Base-by-base conservation (phyloP, 2,329 filamentous ascomycete species). In the Aspergillus costaricaensis region DNA sequence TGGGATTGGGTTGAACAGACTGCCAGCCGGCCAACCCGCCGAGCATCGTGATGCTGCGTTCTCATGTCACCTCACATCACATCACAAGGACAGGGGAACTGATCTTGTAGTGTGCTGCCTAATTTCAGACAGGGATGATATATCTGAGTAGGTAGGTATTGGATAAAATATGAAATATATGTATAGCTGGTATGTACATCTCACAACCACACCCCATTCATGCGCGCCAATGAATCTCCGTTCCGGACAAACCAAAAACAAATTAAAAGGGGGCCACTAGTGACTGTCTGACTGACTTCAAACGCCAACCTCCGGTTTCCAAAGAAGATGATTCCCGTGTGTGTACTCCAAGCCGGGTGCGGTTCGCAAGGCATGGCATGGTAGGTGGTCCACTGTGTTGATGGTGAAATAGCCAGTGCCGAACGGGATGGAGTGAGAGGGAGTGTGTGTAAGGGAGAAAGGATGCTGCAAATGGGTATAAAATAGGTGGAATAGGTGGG, bases 381-480 rank as follows among this genome's bases (percentile, higher is more conserved):
- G 7, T 30, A n/a, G 36, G 36, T 14, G 4, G n/a, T 55, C 39
- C 39, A n/a, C n/a, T 36, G 53, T 10, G 49, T 30, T 36, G n/a
- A 19, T 53, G 21, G 48, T 19, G 44, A 30, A 25, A 39, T 36
- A 52, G 27, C 17, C 36, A 19, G 25, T 51, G 48, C 55, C 27
- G 55, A 23, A 36, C 25, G 41, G 30, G 17, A 54, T 32, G n/a
- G 12, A 43, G 27, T 36, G 39, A 25, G 17, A 48, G 17, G 9
- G 30, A 6, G 12, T n/a, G 36, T 36, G 14, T 9, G 9, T 5
- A 12, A 17, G 30, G 36, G 38, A 53, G 36, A 62, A 59, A 52
- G 27, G 54, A 59, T 51, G 54, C 57, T 55, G 59, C 57, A 55
- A 64, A 59, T 55, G 52, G 62, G 62, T 64, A 64, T 64, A 64